These are phyloP conservation scores for Boletus sp. DNA, from an alignment of 768 basidiomycete genomes.

Conservation along the genomic window DNA sequence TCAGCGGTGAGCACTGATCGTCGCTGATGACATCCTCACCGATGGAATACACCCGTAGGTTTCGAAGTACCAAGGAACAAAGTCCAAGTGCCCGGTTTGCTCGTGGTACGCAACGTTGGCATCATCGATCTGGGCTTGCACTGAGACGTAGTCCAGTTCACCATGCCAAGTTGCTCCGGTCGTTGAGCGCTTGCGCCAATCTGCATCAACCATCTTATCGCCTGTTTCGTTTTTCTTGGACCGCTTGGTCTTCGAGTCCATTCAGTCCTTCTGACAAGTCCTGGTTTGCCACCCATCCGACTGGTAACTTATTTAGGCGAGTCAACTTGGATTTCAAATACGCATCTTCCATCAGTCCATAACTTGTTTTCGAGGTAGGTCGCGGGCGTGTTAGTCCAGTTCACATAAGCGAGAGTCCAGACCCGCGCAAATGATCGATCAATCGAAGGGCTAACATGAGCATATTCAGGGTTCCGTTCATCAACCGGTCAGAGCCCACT, in stretches of 20 bases:
- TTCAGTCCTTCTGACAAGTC: background rate
- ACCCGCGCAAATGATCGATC: slow-evolving; percentile 10
- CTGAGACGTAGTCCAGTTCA: background rate
- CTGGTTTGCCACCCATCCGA: no score
- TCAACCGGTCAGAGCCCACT: background rate
- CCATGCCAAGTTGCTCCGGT: background rate
- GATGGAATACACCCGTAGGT: background rate
- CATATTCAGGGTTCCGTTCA: slow-evolving; percentile 8
- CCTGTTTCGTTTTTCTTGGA: background rate
- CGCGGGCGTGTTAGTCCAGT: background rate
- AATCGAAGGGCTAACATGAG: background rate
- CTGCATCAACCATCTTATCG: background rate
- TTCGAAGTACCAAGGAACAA: background rate
- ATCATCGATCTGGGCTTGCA: no score
- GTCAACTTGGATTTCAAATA: slow-evolving; percentile 17
- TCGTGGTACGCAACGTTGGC: background rate
- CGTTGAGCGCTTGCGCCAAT: background rate
- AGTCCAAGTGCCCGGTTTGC: background rate
- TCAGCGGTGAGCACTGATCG: background rate
- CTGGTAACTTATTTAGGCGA: no score
- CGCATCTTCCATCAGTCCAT: background rate
- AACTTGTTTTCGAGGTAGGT: background rate
- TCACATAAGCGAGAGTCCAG: slow-evolving; percentile 1
- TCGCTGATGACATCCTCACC: background rate
- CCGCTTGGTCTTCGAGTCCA: background rate